Evolutionary conservation across 345 rosid genomes (phyloP), one percentile per base, ranked within the genome.

Genomic region (Camelina laxa): DNA sequence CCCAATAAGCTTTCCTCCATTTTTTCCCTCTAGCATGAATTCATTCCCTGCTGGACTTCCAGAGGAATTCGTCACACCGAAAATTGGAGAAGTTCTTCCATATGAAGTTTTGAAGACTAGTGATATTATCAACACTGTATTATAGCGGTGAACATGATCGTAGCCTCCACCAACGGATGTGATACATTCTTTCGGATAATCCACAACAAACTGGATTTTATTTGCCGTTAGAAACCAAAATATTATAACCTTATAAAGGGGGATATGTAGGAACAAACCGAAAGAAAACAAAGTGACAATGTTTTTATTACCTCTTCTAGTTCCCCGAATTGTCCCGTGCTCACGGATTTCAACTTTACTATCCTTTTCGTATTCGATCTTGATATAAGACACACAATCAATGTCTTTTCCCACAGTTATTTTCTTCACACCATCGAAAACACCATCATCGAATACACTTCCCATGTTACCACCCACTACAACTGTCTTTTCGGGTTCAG

Each of bases 151-250:
- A 9, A 38, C 24, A 8, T 11, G 5, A 2, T 24, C 44, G 35
- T 77, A 63, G 47, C 55, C 60, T 65, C 80, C 80, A 44, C 58
- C 30, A 53, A 77, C 75, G 12, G 11, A 27, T 14, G 35, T 71
- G 60, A 77, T 65, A 36, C 55, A 49, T 57, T 77, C 80, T 12
- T 57, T 48, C 5, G 76, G 80, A 65, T 75, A 75, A 51, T 45
- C 66, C 38, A 75, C 68, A 19, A 9, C 74, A 67, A 67, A 75
- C 79, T 75, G 51, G 10, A 49, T 42, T 42, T 14, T 2, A 13
- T 42, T 42, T 42, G 14, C 0, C 7, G 5, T 42, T 12, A 5
- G n/a, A 13, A 42, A 42, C 47, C 4, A 12, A 41, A 4, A 41
- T 1, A 12, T 41, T 41, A 12, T 12, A 41, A 41, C 5, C 6